phyloP scores from a whole-genome alignment of 164 flowering plant genomes.

The Cinnamomum micranthum region DNA sequence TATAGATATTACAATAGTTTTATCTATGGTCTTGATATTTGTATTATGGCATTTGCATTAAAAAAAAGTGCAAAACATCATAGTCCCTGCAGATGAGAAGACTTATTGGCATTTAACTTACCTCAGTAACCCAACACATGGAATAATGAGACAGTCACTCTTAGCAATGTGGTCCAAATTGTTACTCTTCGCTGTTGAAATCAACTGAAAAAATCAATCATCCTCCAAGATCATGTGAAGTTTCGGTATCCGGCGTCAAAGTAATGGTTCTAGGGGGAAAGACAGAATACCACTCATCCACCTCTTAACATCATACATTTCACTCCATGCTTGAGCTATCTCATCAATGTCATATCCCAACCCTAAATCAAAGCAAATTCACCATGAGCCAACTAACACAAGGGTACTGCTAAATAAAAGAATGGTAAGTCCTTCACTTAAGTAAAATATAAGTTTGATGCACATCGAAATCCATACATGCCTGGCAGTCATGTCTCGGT shows the following conservation, averaged over 20 bases:
- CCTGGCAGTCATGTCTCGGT: neutral
- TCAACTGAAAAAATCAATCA: slow-evolving; percentile 22
- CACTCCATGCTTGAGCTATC: slow-evolving; percentile 90
- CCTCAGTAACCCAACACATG: neutral
- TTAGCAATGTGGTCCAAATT: neutral
- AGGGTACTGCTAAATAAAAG: no score
- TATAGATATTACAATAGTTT: no score
- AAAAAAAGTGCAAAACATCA: no score
- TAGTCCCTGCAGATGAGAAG: neutral
- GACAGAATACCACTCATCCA: slow-evolving; percentile 64
- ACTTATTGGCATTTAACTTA: neutral
- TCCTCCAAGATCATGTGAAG: slow-evolving; percentile 54
- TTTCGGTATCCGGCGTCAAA: slow-evolving; percentile 58
- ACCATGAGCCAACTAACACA: neutral
- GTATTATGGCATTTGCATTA: no score
- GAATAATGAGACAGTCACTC: neutral
- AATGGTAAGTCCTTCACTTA: no score
- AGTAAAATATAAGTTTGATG: no score
- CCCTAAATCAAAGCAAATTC: slow-evolving; percentile 36
- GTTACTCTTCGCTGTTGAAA: neutral
- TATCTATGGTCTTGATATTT: no score
- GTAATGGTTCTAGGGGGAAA: slow-evolving; percentile 69
- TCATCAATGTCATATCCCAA: slow-evolving; percentile 78
- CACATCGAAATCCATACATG: neutral
- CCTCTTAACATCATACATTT: slow-evolving; percentile 79